phyloP scores from a whole-genome alignment of 768 basidiomycete genomes.

The Mycena metata region DNA sequence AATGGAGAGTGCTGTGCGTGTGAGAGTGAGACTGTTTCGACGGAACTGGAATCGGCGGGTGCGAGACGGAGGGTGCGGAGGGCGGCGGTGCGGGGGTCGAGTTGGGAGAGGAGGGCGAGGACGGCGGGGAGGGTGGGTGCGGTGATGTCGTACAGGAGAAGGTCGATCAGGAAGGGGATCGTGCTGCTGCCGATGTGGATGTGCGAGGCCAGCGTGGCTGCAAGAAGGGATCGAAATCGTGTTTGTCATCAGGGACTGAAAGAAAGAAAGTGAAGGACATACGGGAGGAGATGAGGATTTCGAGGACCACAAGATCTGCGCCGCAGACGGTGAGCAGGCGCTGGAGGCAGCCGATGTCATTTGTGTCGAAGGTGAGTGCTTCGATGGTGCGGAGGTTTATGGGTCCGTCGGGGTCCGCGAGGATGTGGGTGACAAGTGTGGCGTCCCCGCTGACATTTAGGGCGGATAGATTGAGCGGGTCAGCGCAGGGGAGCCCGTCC shows the following conservation, averaged over 20 bases:
- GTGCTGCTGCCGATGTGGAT: constrained; percentile 11
- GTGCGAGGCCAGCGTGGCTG: background rate
- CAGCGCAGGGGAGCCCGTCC: background rate
- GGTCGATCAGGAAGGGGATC: constrained; percentile 10
- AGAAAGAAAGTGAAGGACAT: background rate
- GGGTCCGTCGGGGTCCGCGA: background rate
- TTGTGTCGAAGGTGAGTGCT: constrained; percentile 18
- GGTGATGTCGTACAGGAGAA: constrained; percentile 14
- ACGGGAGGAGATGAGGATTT: constrained; percentile 10
- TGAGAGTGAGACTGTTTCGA: too few species aligned
- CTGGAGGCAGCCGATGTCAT: constrained; percentile 9
- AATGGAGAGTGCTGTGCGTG: background rate
- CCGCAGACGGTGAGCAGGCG: constrained; percentile 6
- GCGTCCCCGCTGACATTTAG: constrained; percentile 18
- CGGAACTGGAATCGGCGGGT: background rate
- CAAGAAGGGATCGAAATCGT: too few species aligned
- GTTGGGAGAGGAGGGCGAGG: constrained; percentile 7
- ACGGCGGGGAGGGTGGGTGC: constrained; percentile 2
- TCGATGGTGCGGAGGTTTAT: background rate
- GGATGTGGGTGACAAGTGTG: background rate
- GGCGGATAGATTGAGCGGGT: background rate
- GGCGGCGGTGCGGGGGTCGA: background rate
- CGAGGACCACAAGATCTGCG: constrained; percentile 1
- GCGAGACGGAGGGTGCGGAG: constrained; percentile 23
- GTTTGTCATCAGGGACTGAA: too few species aligned